Evolutionary conservation across 768 basidiomycete genomes (phyloP).

Genomic region (Grammothele lineata): DNA sequence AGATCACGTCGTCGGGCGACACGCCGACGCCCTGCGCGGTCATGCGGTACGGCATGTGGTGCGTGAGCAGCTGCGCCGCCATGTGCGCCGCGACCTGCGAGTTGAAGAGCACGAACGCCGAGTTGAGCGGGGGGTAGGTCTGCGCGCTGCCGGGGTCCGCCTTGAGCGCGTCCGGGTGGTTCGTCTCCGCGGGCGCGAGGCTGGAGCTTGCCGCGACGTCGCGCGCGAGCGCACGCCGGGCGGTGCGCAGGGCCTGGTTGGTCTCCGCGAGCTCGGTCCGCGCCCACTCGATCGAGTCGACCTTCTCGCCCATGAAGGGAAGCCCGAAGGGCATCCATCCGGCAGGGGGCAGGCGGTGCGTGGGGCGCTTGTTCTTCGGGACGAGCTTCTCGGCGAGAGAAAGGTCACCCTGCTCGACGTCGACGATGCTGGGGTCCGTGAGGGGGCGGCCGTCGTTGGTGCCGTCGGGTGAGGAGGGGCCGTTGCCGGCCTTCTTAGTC

Average conservation of each 20-base stretch:
- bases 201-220: slow-evolving; percentile 24
- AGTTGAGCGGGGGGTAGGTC: slow-evolving; percentile 36
- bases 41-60: slow-evolving; percentile 86
- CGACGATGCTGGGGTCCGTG: slow-evolving; percentile 24
- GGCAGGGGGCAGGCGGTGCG: slow-evolving; percentile 60
- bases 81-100: slow-evolving; percentile 91
- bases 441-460: slow-evolving; percentile 21
- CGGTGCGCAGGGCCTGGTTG: slow-evolving; percentile 18
- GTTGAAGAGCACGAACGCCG: slow-evolving; percentile 89
- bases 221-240: slow-evolving; percentile 24
- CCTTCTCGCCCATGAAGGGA: slow-evolving; percentile 76
- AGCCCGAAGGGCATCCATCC: slow-evolving; percentile 50
- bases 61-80: slow-evolving; percentile 67
- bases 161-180: slow-evolving; percentile 24
- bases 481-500: slow-evolving; percentile 18
- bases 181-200: slow-evolving; percentile 16
- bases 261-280: slow-evolving; percentile 63
- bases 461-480: neutral
- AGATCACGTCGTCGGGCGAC: slow-evolving; percentile 85
- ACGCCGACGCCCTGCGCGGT: slow-evolving; percentile 73
- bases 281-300: slow-evolving; percentile 92
- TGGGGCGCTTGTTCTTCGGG: slow-evolving; percentile 69
- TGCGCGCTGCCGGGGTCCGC: slow-evolving; percentile 19
- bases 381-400: slow-evolving; percentile 44
- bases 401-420: slow-evolving; percentile 25